A percentile compares a stretch with the other conserved stretches of the same genome.
Conservation (phyloP, 2,329 filamentous ascomycete genomes). For the Trichoderma sp. region DNA sequence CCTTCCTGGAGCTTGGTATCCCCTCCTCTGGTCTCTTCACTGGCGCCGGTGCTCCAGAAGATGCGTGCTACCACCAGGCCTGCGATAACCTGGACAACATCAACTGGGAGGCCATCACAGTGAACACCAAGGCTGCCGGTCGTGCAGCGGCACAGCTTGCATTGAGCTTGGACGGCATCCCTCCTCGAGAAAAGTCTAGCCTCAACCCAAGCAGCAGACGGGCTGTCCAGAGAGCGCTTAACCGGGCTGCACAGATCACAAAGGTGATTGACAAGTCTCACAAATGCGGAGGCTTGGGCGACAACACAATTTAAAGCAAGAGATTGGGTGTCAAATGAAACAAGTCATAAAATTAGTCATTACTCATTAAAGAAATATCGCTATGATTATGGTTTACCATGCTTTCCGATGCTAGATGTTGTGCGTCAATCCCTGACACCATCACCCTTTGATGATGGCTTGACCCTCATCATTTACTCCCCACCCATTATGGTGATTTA, state of each 20-base stretch:
- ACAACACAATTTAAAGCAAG: constrained; percentile 19
- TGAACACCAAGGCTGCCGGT: constrained; percentile 47
- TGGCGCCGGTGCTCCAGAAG: constrained; percentile 32
- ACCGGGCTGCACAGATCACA: constrained; percentile 27
- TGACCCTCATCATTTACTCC: neutral
- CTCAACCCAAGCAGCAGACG: constrained; percentile 27
- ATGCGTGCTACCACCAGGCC: constrained; percentile 40
- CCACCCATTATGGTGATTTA: neutral
- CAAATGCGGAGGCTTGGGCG: constrained; percentile 28
- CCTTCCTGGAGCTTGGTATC: constrained; percentile 37
- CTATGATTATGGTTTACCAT: neutral
- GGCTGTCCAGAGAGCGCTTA: constrained; percentile 28
- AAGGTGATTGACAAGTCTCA: constrained; percentile 30
- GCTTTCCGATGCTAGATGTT: neutral
- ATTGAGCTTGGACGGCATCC: constrained; percentile 36
- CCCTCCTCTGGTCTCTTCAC: constrained; percentile 40
- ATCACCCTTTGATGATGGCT: neutral
- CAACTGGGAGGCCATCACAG: constrained; percentile 39
- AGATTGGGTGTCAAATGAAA: neutral
- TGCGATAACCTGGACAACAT: constrained; percentile 43
- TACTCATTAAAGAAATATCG: neutral
- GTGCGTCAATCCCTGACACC: neutral
- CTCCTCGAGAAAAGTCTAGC: constrained; percentile 29
- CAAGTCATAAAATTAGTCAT: neutral
- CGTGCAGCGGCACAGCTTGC: constrained; percentile 45